Conservation (phyloP, 2,329 filamentous ascomycete species). For the Paecilomyces variotii region DNA sequence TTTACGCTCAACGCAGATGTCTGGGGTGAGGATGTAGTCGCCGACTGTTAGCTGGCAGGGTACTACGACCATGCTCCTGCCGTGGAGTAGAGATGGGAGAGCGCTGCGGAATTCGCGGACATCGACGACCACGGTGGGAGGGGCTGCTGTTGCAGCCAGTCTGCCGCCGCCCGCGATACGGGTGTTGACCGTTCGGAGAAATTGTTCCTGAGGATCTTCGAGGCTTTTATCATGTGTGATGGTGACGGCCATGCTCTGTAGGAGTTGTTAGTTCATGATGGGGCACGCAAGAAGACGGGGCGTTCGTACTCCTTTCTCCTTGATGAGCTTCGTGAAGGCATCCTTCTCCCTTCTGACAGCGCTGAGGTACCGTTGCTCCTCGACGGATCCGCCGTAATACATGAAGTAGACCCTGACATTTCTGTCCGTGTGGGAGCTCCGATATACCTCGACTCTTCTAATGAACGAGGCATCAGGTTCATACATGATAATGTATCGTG, state of each 20-base stretch:
- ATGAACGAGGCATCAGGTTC: constrained; percentile 94
- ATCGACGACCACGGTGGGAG: constrained; percentile 86
- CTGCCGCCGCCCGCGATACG: constrained; percentile 89
- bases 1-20: constrained; percentile 91
- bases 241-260: constrained; percentile 72
- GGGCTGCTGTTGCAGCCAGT: constrained; percentile 72
- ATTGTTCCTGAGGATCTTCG: constrained; percentile 80
- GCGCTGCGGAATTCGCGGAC: constrained; percentile 94
- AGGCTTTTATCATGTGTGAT: constrained; percentile 65
- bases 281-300: neutral
- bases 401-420: constrained; percentile 93
- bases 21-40: constrained; percentile 87
- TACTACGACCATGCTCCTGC: constrained; percentile 76
- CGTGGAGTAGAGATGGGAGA: constrained; percentile 83
- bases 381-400: constrained; percentile 90
- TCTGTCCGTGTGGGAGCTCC: constrained; percentile 82
- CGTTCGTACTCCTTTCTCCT: constrained; percentile 63
- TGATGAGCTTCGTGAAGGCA: constrained; percentile 88
- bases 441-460: constrained; percentile 86
- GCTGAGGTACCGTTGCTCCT: constrained; percentile 88
- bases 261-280: constrained; percentile 8
- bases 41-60: constrained; percentile 95
- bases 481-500: constrained; percentile 97
- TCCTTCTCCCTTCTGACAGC: constrained; percentile 92
- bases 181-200: constrained; percentile 92